A percentile compares a stretch with the other conserved stretches of the same genome.
phyloP scores from a whole-genome alignment of 2,329 filamentous ascomycete genomes.

The Paraphaeosphaeria minitans region DNA sequence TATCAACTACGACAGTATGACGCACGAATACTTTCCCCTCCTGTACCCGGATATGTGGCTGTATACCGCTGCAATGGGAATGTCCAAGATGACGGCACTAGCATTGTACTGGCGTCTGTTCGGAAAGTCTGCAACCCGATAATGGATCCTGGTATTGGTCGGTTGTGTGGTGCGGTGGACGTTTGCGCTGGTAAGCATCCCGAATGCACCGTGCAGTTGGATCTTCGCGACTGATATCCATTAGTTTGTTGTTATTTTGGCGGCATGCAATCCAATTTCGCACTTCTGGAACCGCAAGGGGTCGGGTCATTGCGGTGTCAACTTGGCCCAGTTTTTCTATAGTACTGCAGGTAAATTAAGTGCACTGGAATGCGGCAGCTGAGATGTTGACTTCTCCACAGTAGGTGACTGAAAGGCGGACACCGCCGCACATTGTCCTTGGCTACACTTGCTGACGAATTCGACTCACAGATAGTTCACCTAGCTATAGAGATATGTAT shows the following conservation, averaged over 20 bases:
- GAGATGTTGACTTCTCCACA: neutral
- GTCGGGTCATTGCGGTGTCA: neutral
- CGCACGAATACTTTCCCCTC: constrained; percentile 3
- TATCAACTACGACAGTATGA: neutral
- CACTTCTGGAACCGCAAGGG: constrained; percentile 1
- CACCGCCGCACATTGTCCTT: neutral
- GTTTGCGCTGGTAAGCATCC: constrained; percentile 3
- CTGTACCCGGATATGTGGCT: constrained; percentile 13
- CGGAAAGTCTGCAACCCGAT: neutral
- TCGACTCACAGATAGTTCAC: neutral
- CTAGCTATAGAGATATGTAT: constrained; percentile 5
- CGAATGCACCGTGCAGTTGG: neutral
- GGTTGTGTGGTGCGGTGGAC: constrained; percentile 9
- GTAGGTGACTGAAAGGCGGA: neutral
- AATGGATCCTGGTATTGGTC: neutral
- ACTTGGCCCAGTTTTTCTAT: constrained; percentile 5
- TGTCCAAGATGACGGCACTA: constrained; percentile 8
- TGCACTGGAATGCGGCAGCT: too few relatives aligned
- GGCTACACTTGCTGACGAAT: neutral
- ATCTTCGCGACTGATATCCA: neutral
- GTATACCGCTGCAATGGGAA: constrained; percentile 9
- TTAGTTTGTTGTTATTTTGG: neutral
- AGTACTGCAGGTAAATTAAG: neutral
- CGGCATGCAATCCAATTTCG: neutral
- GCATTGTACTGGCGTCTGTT: constrained; percentile 10